phyloP scores from a whole-genome alignment of 306 rosid genomes.

The Carpinus viminea region DNA sequence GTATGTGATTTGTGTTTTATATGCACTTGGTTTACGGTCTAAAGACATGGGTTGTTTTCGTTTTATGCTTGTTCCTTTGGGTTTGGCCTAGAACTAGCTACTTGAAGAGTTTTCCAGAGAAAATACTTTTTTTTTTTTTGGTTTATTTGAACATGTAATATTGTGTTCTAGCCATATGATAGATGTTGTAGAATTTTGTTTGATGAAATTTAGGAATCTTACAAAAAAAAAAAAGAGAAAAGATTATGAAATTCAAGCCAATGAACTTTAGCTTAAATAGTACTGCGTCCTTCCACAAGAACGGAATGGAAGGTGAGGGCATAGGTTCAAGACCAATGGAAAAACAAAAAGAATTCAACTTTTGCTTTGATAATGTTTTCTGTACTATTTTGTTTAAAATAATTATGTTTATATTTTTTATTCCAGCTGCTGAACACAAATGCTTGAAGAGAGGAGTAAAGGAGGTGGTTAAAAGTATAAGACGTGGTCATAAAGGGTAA shows the following conservation, averaged over 20 bases:
- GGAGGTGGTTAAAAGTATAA: constrained; percentile 89
- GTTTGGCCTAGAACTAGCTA: background rate
- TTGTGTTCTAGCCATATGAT: background rate
- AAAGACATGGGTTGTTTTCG: background rate
- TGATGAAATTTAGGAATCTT: constrained; percentile 1
- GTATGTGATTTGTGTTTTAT: background rate
- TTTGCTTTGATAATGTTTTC: background rate
- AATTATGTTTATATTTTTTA: constrained; percentile 6
- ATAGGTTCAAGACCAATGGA: background rate
- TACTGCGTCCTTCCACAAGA: no score
- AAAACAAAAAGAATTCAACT: background rate
- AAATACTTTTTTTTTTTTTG: background rate
- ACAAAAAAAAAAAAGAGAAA: background rate
- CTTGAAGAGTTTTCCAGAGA: background rate
- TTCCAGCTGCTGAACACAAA: constrained; percentile 78
- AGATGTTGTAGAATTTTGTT: background rate
- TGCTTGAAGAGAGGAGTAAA: constrained; percentile 96
- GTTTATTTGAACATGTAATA: background rate
- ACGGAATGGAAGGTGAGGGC: no score
- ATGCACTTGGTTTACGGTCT: background rate
- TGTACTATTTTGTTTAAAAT: background rate
- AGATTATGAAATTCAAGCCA: background rate
- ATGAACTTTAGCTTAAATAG: background rate
- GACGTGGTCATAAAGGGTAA: constrained; percentile 91
- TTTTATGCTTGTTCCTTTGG: background rate